Percentiles rank a stretch among this genome's conserved stretches.
Evolutionary conservation across 495 filamentous ascomycete genomes (phyloP).

Genomic region (Aspergillus cristatus): DNA sequence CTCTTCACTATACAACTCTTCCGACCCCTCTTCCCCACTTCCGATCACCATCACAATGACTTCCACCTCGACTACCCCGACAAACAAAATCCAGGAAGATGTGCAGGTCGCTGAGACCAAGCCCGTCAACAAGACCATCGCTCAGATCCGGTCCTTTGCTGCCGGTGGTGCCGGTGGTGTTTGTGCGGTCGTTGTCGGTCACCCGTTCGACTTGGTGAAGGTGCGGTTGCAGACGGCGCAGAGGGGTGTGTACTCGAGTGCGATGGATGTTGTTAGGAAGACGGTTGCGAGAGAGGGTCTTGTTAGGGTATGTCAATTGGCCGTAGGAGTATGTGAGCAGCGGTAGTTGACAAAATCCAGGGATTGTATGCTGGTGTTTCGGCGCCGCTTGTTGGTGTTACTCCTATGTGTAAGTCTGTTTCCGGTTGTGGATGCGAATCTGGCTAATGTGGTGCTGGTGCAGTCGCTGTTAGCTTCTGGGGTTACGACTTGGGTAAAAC

Average conservation of each 20-base stretch:
- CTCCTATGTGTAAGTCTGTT: conserved; percentile 87
- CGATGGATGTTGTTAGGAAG: conserved; percentile 85
- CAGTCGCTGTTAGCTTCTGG: conserved; percentile 97
- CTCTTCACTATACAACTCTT: conserved; percentile 2
- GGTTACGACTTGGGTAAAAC: conserved; percentile 90
- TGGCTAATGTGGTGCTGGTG: not conserved
- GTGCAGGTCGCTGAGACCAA: conserved; percentile 24
- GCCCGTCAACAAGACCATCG: conserved; percentile 35
- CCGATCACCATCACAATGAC: conserved; percentile 20
- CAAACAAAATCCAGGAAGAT: conserved; percentile 27
- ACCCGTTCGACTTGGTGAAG: conserved; percentile 97
- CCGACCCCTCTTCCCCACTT: conserved; percentile 3
- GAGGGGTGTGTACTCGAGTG: conserved; percentile 81
- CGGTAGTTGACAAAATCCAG: conserved; percentile 21
- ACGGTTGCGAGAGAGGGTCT: conserved; percentile 82
- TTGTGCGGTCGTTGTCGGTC: conserved; percentile 86
- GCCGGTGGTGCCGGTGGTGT: conserved; percentile 91
- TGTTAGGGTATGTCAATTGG: conserved; percentile 40
- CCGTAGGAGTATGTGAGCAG: too few species aligned
- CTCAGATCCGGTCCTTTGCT: conserved; percentile 63
- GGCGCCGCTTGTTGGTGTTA: conserved; percentile 89
- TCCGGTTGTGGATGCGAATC: not conserved
- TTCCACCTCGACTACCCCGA: conserved; percentile 18
- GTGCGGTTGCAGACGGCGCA: conserved; percentile 94
- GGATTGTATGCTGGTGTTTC: conserved; percentile 96